These are phyloP conservation scores for Fusarium longipes DNA, from an alignment of 2,329 filamentous ascomycete genomes.

Conservation along the genomic window DNA sequence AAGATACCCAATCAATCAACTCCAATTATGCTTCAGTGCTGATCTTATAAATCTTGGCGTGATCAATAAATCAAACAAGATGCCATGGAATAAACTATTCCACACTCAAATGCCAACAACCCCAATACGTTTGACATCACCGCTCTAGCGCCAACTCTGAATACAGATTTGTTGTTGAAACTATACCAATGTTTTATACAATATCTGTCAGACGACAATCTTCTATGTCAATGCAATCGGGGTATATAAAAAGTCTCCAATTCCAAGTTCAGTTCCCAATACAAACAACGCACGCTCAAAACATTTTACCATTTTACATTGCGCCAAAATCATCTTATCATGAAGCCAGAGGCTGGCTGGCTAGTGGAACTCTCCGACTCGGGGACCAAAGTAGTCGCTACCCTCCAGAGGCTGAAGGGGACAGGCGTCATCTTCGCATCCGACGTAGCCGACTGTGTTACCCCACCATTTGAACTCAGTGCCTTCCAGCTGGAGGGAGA, in stretches of 20 bases:
- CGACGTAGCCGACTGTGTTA: conserved; percentile 55
- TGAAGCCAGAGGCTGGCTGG: not conserved
- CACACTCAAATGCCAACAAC: not conserved
- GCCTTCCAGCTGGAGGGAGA: conserved; percentile 60
- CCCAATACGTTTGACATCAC: not conserved
- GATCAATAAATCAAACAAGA: not conserved
- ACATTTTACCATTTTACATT: conserved; percentile 32
- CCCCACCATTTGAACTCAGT: conserved; percentile 62
- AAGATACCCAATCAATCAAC: conserved; percentile 25
- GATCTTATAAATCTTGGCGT: no score
- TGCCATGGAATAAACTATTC: not conserved
- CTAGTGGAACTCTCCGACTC: conserved; percentile 53
- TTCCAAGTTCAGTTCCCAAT: conserved; percentile 37
- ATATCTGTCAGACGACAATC: conserved; percentile 35
- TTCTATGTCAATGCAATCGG: conserved; percentile 40
- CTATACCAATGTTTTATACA: conserved; percentile 30
- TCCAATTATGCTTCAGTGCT: not conserved
- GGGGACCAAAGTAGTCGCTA: conserved; percentile 55
- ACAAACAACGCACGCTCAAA: conserved; percentile 43
- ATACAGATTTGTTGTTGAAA: not conserved
- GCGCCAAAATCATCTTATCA: conserved; percentile 41
- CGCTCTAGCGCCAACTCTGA: not conserved
- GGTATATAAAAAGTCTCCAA: conserved; percentile 42
- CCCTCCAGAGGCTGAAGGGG: conserved; percentile 50
- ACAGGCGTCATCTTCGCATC: conserved; percentile 58